These are phyloP conservation scores for Pterocarpus santalinus DNA, from an alignment of 306 rosid genomes.

Conservation along the genomic window DNA sequence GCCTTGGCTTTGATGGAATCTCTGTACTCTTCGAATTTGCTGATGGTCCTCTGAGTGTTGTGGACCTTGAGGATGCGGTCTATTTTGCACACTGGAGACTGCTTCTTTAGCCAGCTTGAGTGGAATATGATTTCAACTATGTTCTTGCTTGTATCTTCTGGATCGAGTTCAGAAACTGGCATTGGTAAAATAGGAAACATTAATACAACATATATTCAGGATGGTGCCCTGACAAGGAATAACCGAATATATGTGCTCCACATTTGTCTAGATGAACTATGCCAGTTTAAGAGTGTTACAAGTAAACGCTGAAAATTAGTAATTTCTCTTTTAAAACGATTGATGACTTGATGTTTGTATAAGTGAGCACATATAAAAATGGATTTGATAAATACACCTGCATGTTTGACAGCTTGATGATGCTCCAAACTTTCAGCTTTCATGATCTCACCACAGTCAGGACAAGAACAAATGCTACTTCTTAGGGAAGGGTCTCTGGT, in stretches of 20 bases:
- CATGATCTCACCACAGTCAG: constrained; percentile 91
- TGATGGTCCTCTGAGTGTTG: constrained; percentile 80
- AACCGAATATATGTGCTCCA: too few relatives aligned
- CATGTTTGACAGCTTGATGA: constrained; percentile 89
- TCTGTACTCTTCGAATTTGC: constrained; percentile 86
- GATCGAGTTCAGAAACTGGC: constrained; percentile 88
- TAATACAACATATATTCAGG: neutral
- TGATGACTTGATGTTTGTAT: neutral
- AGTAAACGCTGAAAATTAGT: neutral
- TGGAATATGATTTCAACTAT: constrained; percentile 98
- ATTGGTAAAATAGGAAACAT: constrained; percentile 16
- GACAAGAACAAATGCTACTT: constrained; percentile 80
- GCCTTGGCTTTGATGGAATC: constrained; percentile 89
- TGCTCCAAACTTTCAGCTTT: constrained; percentile 84
- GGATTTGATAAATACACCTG: constrained; percentile 58
- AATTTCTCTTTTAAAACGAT: neutral
- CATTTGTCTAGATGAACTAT: too few relatives aligned
- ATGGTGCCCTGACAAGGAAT: neutral
- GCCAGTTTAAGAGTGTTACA: neutral
- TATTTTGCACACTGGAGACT: constrained; percentile 88
- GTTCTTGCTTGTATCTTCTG: constrained; percentile 98
- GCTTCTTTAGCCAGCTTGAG: constrained; percentile 95
- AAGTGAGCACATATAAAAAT: neutral
- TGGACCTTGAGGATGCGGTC: constrained; percentile 92
- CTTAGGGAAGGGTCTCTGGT: constrained; percentile 90